phyloP scores from a whole-genome alignment of 305 asterid species.

The Euphrasia arctica region DNA sequence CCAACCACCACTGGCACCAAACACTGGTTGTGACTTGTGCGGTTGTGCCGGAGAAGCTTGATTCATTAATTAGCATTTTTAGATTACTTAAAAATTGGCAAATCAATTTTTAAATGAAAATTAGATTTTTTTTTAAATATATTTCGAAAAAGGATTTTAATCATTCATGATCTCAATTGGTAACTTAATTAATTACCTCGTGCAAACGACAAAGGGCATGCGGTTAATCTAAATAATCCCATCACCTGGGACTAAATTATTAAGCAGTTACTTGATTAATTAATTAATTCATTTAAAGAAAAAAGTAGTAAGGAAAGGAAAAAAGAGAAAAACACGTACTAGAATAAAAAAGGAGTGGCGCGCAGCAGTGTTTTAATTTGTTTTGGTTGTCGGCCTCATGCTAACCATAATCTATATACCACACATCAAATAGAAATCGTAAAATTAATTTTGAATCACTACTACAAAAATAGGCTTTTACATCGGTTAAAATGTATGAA shows the following conservation, averaged over 20 bases:
- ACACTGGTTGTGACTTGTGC: slow-evolving; percentile 15
- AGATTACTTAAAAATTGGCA: too few relatives aligned
- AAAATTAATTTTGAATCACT: too few relatives aligned
- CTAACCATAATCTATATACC: slow-evolving; percentile 20
- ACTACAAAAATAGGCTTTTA: too few relatives aligned
- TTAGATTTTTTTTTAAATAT: too few relatives aligned
- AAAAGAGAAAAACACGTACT: not conserved
- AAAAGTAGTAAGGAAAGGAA: not conserved
- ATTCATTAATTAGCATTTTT: not conserved
- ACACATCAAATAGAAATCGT: too few relatives aligned
- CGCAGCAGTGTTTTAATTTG: slow-evolving; percentile 9
- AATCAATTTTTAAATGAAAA: too few relatives aligned
- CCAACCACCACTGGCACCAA: slow-evolving; percentile 24
- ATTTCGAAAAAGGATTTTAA: too few relatives aligned
- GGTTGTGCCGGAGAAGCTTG: slow-evolving; percentile 31
- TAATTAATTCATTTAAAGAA: not conserved
- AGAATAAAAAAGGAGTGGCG: not conserved
- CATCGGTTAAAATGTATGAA: too few relatives aligned
- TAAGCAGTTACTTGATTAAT: not conserved
- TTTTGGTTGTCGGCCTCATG: slow-evolving; percentile 44
- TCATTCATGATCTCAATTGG: too few relatives aligned
- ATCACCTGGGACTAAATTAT: slow-evolving; percentile 28
- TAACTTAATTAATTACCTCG: not conserved
- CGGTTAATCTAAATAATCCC: slow-evolving; percentile 23
- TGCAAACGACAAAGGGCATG: slow-evolving; percentile 3